phyloP scores from a whole-genome alignment of 2,329 filamentous ascomycete species.

The Arthrobotrys musiformis region DNA sequence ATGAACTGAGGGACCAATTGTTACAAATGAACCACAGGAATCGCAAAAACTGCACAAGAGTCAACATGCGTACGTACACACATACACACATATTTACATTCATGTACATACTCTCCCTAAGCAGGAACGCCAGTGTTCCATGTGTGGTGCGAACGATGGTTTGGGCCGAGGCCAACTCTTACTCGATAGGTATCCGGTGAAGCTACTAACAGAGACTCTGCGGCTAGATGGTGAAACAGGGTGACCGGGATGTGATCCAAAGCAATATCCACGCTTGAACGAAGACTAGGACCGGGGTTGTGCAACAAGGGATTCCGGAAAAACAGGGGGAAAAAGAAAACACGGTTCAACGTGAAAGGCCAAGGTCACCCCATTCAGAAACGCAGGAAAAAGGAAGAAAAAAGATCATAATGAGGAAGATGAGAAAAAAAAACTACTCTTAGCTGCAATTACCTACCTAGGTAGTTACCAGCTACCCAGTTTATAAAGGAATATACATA shows the following conservation, averaged over 20 bases:
- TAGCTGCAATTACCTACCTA: no score
- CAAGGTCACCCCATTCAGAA: background rate
- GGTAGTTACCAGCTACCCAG: no score
- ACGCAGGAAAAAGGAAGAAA: conserved; percentile 3
- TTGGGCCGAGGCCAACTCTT: conserved; percentile 20
- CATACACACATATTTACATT: no score
- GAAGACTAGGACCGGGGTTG: conserved; percentile 19
- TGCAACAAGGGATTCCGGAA: conserved; percentile 47
- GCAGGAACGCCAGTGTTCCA: background rate
- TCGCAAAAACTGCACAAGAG: no score
- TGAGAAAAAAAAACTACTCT: background rate
- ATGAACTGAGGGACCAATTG: no score
- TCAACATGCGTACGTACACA: no score
- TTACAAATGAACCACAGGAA: no score
- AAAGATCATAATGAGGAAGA: no score
- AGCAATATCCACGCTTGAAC: conserved; percentile 48
- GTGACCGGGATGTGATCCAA: conserved; percentile 47
- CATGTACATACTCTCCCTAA: no score
- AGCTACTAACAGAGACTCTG: conserved; percentile 22
- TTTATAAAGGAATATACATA: no score
- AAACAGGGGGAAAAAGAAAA: conserved; percentile 30
- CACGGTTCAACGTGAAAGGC: background rate
- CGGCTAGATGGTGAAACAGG: conserved; percentile 56
- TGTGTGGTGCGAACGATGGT: background rate
- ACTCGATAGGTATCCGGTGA: conserved; percentile 5